phyloP scores from a whole-genome alignment of 164 flowering plant genomes.

The Brasenia schreberi region DNA sequence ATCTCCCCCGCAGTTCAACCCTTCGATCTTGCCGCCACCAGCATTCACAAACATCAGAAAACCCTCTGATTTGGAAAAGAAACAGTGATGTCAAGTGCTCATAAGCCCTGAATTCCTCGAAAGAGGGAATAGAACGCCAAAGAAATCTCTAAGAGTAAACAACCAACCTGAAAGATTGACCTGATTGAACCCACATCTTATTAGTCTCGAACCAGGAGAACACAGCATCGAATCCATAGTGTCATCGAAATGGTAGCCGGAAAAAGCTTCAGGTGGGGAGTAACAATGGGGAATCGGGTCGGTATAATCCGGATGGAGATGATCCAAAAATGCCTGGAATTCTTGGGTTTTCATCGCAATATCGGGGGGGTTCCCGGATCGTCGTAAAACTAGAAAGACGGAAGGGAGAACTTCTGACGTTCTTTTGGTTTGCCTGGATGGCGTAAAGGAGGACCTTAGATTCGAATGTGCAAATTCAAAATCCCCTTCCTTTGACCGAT shows the following conservation, averaged over 20 bases:
- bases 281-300: neutral
- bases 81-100: neutral
- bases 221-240: neutral
- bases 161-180: neutral
- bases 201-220: neutral
- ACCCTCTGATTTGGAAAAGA: slow-evolving; percentile 28
- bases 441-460: neutral
- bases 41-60: slow-evolving; percentile 55
- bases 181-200: neutral
- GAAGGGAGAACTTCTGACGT: neutral
- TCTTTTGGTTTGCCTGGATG: neutral
- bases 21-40: slow-evolving; percentile 31
- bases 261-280: neutral
- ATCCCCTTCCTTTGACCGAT: neutral
- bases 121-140: neutral
- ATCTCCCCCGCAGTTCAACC: slow-evolving; percentile 22
- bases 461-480: neutral
- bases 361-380: neutral
- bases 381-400: neutral
- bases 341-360: neutral
- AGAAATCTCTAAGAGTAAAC: neutral
- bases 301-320: neutral
- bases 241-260: neutral
- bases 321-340: neutral
- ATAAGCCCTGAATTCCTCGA: neutral